Percentiles rank a stretch among this genome's conserved stretches.
Conservation (phyloP, 2,329 filamentous ascomycete genomes). For the Hortaea werneckii region DNA sequence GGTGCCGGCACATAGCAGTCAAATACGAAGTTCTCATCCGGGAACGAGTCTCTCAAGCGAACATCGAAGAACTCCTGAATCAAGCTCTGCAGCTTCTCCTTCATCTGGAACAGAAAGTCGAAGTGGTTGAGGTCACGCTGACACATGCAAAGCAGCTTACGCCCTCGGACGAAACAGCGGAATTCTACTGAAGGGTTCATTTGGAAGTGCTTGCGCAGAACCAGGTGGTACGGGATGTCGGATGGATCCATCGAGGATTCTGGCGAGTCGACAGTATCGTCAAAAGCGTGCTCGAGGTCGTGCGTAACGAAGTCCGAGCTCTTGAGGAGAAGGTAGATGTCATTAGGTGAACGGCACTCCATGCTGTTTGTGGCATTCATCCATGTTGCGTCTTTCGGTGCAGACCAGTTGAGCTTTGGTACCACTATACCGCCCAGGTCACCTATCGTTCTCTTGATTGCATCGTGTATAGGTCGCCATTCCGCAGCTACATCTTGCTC, state of each 20-base stretch:
- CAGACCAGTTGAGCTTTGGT: constrained; percentile 95
- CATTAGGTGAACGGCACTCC: constrained; percentile 78
- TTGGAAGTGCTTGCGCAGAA: constrained; percentile 78
- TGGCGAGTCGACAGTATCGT: constrained; percentile 49
- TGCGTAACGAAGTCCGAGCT: constrained; percentile 91
- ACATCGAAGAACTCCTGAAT: constrained; percentile 70
- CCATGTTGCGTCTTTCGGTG: constrained; percentile 91
- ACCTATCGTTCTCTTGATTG: constrained; percentile 65
- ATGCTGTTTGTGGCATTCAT: constrained; percentile 74
- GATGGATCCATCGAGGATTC: constrained; percentile 13
- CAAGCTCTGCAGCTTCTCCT: constrained; percentile 52
- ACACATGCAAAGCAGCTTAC: constrained; percentile 69
- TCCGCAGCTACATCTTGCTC: constrained; percentile 51
- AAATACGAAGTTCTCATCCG: constrained; percentile 75
- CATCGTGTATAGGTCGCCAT: constrained; percentile 63
- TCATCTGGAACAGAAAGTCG: constrained; percentile 64
- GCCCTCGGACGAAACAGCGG: constrained; percentile 82
- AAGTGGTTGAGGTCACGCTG: constrained; percentile 90
- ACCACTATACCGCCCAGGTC: constrained; percentile 78
- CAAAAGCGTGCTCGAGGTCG: constrained; percentile 87
- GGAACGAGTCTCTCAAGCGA: constrained; percentile 65
- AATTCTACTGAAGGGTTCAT: constrained; percentile 90
- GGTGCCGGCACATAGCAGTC: constrained; percentile 81
- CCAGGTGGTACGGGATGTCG: constrained; percentile 63
- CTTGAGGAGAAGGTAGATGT: constrained; percentile 89